phyloP scores from a whole-genome alignment of 495 filamentous ascomycete genomes.

The Penicillium diatomitis region DNA sequence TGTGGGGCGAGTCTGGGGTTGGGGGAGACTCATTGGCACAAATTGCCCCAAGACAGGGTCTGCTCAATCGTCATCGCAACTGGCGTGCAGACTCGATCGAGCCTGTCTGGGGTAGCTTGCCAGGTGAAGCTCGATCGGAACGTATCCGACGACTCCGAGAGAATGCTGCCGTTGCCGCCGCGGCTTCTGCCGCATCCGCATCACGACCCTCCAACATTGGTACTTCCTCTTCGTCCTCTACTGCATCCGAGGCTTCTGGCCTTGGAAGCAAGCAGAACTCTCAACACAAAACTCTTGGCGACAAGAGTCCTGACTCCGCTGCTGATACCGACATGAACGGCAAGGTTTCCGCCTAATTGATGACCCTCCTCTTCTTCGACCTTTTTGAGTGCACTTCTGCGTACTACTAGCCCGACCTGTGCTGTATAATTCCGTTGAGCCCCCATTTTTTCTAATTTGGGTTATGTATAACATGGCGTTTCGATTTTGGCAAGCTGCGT shows the following conservation, averaged over 20 bases:
- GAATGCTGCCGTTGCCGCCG: slow-evolving; percentile 19
- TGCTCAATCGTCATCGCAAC: slow-evolving; percentile 22
- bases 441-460: no score
- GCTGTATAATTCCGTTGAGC: no score
- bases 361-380: background rate
- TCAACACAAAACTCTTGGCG: background rate
- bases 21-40: slow-evolving; percentile 25
- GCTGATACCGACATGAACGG: background rate
- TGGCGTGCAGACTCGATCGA: slow-evolving; percentile 42
- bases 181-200: slow-evolving; percentile 11
- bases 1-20: slow-evolving; percentile 54
- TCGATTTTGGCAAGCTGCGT: background rate
- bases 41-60: slow-evolving; percentile 19
- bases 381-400: background rate
- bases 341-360: background rate
- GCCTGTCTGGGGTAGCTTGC: slow-evolving; percentile 35
- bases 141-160: slow-evolving; percentile 34
- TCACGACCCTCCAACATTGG: slow-evolving; percentile 2
- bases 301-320: background rate
- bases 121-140: slow-evolving; percentile 37
- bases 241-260: slow-evolving; percentile 7
- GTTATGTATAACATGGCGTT: slow-evolving; percentile 6
- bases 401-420: no score
- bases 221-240: slow-evolving; percentile 1
- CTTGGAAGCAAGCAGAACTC: slow-evolving; percentile 5